Conservation (phyloP, 495 filamentous ascomycete species). For the Baudoinia panamericana region DNA sequence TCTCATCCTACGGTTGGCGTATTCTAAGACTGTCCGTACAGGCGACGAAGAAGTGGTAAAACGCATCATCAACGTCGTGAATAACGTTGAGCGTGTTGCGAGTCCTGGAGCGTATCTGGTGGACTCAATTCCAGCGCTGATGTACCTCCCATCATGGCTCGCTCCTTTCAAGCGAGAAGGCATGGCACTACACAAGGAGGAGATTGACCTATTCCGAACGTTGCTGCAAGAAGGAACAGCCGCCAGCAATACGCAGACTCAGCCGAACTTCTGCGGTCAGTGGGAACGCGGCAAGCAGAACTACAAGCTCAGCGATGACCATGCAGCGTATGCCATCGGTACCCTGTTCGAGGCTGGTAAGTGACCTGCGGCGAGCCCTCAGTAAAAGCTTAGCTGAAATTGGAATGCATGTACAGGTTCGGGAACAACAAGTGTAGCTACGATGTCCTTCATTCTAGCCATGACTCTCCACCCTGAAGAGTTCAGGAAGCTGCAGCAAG, state of each 20-base stretch:
- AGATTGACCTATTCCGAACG: slow-evolving; percentile 22
- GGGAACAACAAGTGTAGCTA: slow-evolving; percentile 24
- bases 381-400: slow-evolving; percentile 20
- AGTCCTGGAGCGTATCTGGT: slow-evolving; percentile 27
- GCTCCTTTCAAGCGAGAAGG: slow-evolving; percentile 29
- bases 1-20: slow-evolving; percentile 29
- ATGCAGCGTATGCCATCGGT: slow-evolving; percentile 14
- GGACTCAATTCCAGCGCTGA: slow-evolving; percentile 27
- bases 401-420: slow-evolving; percentile 20
- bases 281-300: slow-evolving; percentile 16
- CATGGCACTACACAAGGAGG: slow-evolving; percentile 23
- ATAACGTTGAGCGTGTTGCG: slow-evolving; percentile 27
- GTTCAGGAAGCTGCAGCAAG: slow-evolving; percentile 21
- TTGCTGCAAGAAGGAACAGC: slow-evolving; percentile 24
- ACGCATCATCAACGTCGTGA: slow-evolving; percentile 20
- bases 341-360: slow-evolving; percentile 20
- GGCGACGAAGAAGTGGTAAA: slow-evolving; percentile 25
- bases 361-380: slow-evolving; percentile 20
- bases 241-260: slow-evolving; percentile 26
- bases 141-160: slow-evolving; percentile 25
- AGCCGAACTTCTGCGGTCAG: slow-evolving; percentile 15
- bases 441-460: slow-evolving; percentile 25
- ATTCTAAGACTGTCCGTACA: slow-evolving; percentile 26
- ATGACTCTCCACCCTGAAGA: slow-evolving; percentile 27
- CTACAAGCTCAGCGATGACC: slow-evolving; percentile 5